Evolutionary conservation across 1,284 basidiomycete species (phyloP), one percentile per base, ranked within the genome.

Genomic region (Cystobasidium sp.): DNA sequence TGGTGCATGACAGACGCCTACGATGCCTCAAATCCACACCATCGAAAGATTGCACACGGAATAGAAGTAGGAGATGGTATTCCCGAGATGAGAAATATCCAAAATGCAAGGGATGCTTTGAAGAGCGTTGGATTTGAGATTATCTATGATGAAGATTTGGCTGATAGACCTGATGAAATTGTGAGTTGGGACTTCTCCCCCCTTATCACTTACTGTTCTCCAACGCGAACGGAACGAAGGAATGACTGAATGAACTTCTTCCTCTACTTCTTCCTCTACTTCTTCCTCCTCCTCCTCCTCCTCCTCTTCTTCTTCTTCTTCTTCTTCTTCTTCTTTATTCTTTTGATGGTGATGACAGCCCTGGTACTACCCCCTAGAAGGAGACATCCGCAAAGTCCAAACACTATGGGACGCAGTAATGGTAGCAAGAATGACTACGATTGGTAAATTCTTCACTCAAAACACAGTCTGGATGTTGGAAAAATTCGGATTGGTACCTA

Each of bases 1-100:
- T 99, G 96, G 96, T 91, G 90, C 84, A 97, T 99, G 95, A 98
- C 96, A 61, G 95, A 98, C 83, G 83, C 83, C 10, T 99, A 93
- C 91, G 92, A 99, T 82, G 86, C 92, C 1, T 88, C 89, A 14
- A 91, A 88, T 83, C 75, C 94, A 18, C 84, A 88, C 77, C 96
- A 99, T 88, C 95, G 95, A 85, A 88, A 88, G 74, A 89, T 99
- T 76, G 92, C 93, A 20, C 94, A 97, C 85, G 89, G 82, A 9
- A 83, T 83, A 75, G 82, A 86, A 82, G 78, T 97, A 69, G 96
- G 96, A 58, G 94, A 97, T 82, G 96, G 97, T 78, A 98, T 99
- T 80, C 93, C 96, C 22, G 93, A 97, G 85, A 97, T 99, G 95
- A 90, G 96, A 22, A 88, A 88, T 44, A 85, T 96, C 69, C 82